Conservation (phyloP, 139 green algal species). For the Mychonastes homosphaera region DNA sequence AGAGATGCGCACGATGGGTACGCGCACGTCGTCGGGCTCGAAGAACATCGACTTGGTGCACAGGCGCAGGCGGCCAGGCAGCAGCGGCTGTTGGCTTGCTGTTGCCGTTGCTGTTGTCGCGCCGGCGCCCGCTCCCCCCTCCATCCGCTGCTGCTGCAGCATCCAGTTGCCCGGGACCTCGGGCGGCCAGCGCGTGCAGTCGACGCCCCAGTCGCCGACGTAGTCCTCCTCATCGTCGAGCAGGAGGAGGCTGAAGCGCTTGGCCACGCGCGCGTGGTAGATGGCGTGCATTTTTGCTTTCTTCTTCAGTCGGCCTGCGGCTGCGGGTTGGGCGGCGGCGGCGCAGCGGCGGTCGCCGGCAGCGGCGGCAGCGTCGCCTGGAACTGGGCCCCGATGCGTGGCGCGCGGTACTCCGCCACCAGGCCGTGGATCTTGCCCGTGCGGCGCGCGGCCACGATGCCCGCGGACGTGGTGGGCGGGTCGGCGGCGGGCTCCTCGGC, state of each 20-base stretch:
- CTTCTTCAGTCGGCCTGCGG: not conserved
- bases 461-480: too few species aligned
- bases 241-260: conserved; percentile 73
- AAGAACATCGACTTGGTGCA: conserved; percentile 75
- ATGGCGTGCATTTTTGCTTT: conserved; percentile 15
- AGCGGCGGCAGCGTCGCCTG: too few species aligned
- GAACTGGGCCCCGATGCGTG: too few species aligned
- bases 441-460: not conserved
- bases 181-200: conserved; percentile 9
- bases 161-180: too few species aligned
- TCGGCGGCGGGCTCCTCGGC: too few species aligned
- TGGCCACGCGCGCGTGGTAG: conserved; percentile 24
- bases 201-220: conserved; percentile 54
- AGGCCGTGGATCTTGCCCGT: not conserved
- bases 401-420: not conserved
- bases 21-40: conserved; percentile 65
- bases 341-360: too few species aligned
- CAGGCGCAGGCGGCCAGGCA: conserved; percentile 68
- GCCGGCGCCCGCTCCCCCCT: not conserved
- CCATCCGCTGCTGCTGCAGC: too few species aligned
- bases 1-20: conserved; percentile 60
- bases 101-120: conserved; percentile 9
- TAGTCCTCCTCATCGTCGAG: conserved; percentile 77
- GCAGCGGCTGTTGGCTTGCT: conserved; percentile 1
- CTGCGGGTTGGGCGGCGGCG: too few species aligned